A percentile compares a stretch with the other conserved stretches of the same genome.
phyloP scores from a whole-genome alignment of 2,329 filamentous ascomycete genomes.

The Ceratocystis smalleyi region DNA sequence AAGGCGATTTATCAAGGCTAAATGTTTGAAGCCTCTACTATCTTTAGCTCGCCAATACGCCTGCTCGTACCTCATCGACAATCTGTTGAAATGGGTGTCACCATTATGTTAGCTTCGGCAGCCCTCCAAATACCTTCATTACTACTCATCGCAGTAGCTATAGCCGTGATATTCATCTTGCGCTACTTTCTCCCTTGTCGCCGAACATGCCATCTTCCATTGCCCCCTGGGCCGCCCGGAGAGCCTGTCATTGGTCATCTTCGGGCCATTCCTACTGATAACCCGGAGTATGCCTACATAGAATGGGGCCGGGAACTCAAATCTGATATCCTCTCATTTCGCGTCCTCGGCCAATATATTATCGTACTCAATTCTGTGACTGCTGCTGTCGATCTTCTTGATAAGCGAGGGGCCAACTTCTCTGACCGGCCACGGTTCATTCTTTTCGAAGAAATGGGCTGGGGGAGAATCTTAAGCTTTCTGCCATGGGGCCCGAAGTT shows the following conservation, averaged over 20 bases:
- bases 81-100: background rate
- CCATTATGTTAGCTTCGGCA: background rate
- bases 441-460: slow-evolving; percentile 29
- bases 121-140: background rate
- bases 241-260: slow-evolving; percentile 31
- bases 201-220: slow-evolving; percentile 15
- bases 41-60: background rate
- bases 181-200: background rate
- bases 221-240: slow-evolving; percentile 24
- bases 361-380: slow-evolving; percentile 30
- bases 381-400: slow-evolving; percentile 30
- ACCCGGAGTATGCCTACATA: slow-evolving; percentile 23
- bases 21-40: background rate
- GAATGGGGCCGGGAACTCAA: slow-evolving; percentile 35
- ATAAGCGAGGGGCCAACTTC: slow-evolving; percentile 29
- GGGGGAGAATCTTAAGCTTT: slow-evolving; percentile 28
- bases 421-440: slow-evolving; percentile 33
- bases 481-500: slow-evolving; percentile 31
- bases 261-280: slow-evolving; percentile 27
- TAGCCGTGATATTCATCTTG: background rate
- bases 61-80: no score
- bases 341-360: slow-evolving; percentile 29
- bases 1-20: background rate
- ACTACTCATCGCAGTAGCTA: background rate
- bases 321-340: slow-evolving; percentile 30